Conservation (phyloP, 495 filamentous ascomycete genomes). For the Astrocystis sublimbata region DNA sequence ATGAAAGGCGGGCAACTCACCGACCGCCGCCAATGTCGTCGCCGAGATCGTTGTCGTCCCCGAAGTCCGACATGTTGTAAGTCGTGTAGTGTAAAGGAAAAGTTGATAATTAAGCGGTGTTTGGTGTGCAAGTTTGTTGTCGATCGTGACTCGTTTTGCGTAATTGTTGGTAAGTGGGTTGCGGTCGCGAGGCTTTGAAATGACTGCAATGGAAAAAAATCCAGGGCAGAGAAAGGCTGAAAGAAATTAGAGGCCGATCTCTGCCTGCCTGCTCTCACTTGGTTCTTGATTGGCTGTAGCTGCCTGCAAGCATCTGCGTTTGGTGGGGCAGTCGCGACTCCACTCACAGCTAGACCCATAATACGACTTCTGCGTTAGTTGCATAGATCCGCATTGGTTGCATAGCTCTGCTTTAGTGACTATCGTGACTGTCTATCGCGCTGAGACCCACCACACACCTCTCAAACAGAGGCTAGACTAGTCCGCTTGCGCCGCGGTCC, state of each 20-base stretch:
- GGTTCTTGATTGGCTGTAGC: not conserved
- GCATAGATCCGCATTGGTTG: too few relatives aligned
- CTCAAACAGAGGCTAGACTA: not conserved
- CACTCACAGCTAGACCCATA: too few relatives aligned
- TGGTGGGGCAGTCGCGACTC: not conserved
- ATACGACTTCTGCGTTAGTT: too few relatives aligned
- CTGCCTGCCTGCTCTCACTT: too few relatives aligned
- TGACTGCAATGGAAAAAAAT: conserved; percentile 30
- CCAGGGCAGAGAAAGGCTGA: conserved; percentile 22
- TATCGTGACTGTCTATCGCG: too few relatives aligned
- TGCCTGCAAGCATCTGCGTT: not conserved
- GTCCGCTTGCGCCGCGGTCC: too few relatives aligned
- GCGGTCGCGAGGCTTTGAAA: not conserved
- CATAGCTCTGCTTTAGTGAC: too few relatives aligned
- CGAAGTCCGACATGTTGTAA: conserved; percentile 81
- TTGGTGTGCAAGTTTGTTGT: too few relatives aligned
- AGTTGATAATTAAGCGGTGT: not conserved
- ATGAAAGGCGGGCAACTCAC: conserved; percentile 29
- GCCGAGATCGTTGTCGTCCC: conserved; percentile 66
- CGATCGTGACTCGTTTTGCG: too few relatives aligned
- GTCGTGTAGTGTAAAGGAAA: not conserved
- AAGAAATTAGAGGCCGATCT: conserved; percentile 15
- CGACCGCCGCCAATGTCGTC: conserved; percentile 35
- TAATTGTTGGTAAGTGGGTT: not conserved
- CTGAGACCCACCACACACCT: conserved; percentile 3